Evolutionary conservation across 2,329 filamentous ascomycete species (phyloP), one percentile per base, ranked within the genome.

Genomic region (Calonectria leucothoes): DNA sequence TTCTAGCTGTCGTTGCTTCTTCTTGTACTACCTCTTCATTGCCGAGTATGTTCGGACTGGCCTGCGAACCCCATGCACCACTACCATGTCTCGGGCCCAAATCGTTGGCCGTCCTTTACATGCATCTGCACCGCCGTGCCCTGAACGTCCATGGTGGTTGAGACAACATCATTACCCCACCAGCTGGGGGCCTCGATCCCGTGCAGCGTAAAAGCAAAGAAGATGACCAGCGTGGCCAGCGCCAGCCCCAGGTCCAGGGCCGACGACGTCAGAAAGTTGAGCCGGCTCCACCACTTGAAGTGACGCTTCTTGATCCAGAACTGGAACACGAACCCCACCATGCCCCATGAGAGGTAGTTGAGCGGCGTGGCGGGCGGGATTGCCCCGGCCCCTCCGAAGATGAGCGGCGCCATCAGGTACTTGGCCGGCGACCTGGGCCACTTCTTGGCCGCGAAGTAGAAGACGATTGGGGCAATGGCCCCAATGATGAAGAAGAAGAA

Each of bases 341-440:
- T 84, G 23, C 91, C 92, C 93, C 93, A 95, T n/a, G 89, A 89
- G 39, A 94, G 89, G 81, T 94, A 95, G 84, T 94, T 94, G 72
- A 95, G 89, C 0, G 93, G 93, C 0, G 93, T 94, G 4, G 94
- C 93, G 0, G 91, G 91, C 3, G 91, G 91, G 77, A 93, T 92
- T 39, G 85, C 75, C 0, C 87, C 88, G 8, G 89, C 87, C 27
- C 91, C 90, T 71, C 91, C 91, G 79, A 93, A 92, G 77, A 93
- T 91, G 73, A 93, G 84, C 1, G 91, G 91, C 5, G 91, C 88
- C 85, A 92, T 92, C 66, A 92, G 85, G 81, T 87, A 89, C 70
- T 85, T 86, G 51, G 87, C 77, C 0, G 86, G 86, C 2, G 89
- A 90, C 59, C 83, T 85, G 64, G 90, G 91, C 81, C 86, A 90